Conservation (phyloP, 1,139 yeast species). For the Suhomyces wounanorum region DNA sequence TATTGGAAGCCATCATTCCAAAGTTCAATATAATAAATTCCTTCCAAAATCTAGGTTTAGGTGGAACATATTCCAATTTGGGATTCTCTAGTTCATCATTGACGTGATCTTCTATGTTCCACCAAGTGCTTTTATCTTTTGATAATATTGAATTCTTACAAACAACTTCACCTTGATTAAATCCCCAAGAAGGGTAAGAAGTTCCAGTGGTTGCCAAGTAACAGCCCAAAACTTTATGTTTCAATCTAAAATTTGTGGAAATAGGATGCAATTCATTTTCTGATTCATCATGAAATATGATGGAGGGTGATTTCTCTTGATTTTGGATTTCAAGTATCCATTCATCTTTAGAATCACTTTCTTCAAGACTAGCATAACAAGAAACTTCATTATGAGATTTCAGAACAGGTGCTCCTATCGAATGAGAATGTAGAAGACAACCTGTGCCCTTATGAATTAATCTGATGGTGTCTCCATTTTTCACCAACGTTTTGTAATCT, state of each 20-base stretch:
- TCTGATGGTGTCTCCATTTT: conserved; percentile 58
- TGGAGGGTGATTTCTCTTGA: conserved; percentile 57
- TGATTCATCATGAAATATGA: conserved; percentile 43
- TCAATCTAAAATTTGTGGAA: conserved; percentile 67
- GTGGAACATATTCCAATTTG: conserved; percentile 50
- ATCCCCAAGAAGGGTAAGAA: conserved; percentile 79
- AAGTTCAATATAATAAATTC: conserved; percentile 70
- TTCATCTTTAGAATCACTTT: conserved; percentile 66
- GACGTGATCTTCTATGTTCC: conserved; percentile 74
- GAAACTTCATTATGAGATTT: conserved; percentile 61
- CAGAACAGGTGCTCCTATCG: conserved; percentile 56
- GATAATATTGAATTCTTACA: conserved; percentile 55
- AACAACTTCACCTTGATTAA: conserved; percentile 76
- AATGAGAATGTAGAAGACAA: conserved; percentile 64
- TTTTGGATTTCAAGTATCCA: conserved; percentile 69
- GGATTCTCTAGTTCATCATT: conserved; percentile 47
- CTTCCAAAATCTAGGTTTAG: conserved; percentile 67
- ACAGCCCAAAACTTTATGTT: conserved; percentile 65
- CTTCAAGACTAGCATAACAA: conserved; percentile 59
- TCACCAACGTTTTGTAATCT: conserved; percentile 25
- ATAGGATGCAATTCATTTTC: conserved; percentile 58
- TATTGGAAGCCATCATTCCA: conserved; percentile 80
- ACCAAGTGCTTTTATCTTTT: conserved; percentile 71
- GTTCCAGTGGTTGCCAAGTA: conserved; percentile 73
- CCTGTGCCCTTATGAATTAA: conserved; percentile 55